phyloP scores from a whole-genome alignment of 768 basidiomycete genomes.

The Cubamyces sp. region DNA sequence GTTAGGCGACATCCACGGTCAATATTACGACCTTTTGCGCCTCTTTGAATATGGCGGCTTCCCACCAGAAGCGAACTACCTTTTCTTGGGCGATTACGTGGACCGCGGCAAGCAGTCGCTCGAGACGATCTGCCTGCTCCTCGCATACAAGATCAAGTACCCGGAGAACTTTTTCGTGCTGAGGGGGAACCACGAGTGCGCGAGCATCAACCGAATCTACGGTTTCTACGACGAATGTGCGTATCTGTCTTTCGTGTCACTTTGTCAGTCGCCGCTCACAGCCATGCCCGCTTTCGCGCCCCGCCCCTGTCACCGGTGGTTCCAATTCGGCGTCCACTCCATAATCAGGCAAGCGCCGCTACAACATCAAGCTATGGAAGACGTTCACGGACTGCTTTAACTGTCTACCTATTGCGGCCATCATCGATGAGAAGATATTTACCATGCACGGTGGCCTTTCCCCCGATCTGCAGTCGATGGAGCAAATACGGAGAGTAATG shows the following conservation, averaged over 20 bases:
- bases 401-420: conserved; percentile 97
- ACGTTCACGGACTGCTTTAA: conserved; percentile 99
- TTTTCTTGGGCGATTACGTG: conserved; percentile 99
- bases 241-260: conserved; percentile 38
- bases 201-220: conserved; percentile 99
- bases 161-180: conserved; percentile 99
- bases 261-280: conserved; percentile 14
- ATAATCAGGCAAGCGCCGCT: conserved; percentile 91
- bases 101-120: conserved; percentile 99
- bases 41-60: conserved; percentile 99
- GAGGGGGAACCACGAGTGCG: conserved; percentile 98
- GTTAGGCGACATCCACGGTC: conserved; percentile 98
- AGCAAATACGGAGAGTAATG: conserved; percentile 99
- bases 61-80: conserved; percentile 99
- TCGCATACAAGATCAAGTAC: conserved; percentile 99
- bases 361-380: conserved; percentile 99
- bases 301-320: conserved; percentile 1
- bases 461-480: conserved; percentile 98
- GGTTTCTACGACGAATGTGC: conserved; percentile 99
- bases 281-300: conserved; percentile 11
- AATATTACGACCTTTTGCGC: conserved; percentile 98
- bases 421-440: conserved; percentile 99
- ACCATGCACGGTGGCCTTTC: conserved; percentile 99
- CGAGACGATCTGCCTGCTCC: conserved; percentile 98
- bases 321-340: neutral